Evolutionary conservation across 106 monocot species (phyloP).

Genomic region (Acorus gramineus): DNA sequence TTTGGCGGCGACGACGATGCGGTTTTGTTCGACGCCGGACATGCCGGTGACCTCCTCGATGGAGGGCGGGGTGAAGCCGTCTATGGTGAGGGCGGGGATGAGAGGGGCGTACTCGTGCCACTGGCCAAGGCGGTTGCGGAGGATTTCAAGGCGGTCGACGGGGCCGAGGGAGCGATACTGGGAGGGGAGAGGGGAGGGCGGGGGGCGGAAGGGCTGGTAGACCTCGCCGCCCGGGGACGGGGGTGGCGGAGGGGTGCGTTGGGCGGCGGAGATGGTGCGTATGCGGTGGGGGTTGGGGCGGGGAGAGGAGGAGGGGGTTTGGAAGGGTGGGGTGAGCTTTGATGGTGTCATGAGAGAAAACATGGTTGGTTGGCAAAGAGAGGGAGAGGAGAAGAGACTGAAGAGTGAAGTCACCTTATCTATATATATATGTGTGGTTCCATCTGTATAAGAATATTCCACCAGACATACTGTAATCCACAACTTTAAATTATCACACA

Average conservation of each 20-base stretch:
- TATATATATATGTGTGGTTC: too few relatives aligned
- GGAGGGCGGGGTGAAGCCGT: conserved; percentile 73
- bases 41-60: conserved; percentile 90
- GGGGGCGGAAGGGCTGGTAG: conserved; percentile 93
- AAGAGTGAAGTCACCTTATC: too few relatives aligned
- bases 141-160: conserved; percentile 54
- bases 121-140: conserved; percentile 76
- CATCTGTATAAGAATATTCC: too few relatives aligned
- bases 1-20: conserved; percentile 55
- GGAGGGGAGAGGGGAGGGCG: conserved; percentile 60
- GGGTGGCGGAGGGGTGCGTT: conserved; percentile 42
- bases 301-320: neutral
- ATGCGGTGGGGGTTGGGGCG: neutral
- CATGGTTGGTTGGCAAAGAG: too few relatives aligned
- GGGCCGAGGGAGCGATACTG: conserved; percentile 43
- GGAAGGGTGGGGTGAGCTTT: neutral
- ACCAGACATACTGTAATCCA: too few relatives aligned
- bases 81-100: conserved; percentile 49
- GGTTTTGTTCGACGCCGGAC: conserved; percentile 81
- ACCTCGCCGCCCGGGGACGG: conserved; percentile 32
- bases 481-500: too few relatives aligned
- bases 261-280: conserved; percentile 6
- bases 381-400: too few relatives aligned
- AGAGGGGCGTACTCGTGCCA: conserved; percentile 94
- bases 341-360: too few relatives aligned